These are phyloP conservation scores for Penicillium robsamsonii DNA, from an alignment of 495 filamentous ascomycete species.

Conservation along the genomic window DNA sequence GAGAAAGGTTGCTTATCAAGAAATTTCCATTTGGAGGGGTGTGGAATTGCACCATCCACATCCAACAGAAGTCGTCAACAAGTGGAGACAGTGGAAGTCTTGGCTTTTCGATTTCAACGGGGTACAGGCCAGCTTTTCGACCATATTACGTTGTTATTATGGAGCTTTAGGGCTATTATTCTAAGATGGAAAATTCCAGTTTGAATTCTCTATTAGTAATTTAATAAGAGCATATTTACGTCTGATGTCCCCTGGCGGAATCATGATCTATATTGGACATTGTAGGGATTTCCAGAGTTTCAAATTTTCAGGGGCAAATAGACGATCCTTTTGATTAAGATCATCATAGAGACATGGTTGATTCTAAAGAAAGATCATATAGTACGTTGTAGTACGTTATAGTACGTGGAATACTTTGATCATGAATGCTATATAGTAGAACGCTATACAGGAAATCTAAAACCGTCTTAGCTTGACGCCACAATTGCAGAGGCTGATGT, in stretches of 20 bases:
- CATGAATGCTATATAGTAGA: no score
- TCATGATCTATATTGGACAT: background rate
- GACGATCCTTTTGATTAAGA: constrained; percentile 1
- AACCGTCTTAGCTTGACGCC: constrained; percentile 3
- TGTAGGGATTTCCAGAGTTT: constrained; percentile 6
- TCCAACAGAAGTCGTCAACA: constrained; percentile 25
- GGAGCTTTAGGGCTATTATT: background rate
- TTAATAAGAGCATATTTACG: no score
- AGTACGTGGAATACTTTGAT: no score
- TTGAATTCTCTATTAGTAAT: no score
- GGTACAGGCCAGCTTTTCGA: background rate
- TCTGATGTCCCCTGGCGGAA: no score
- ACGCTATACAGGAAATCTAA: background rate
- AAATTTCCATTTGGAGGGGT: constrained; percentile 6
- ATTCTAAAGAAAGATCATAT: background rate
- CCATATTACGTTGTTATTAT: background rate
- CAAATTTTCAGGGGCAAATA: constrained; percentile 30
- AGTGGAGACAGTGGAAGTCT: constrained; percentile 25
- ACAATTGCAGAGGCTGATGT: background rate
- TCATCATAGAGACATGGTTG: background rate
- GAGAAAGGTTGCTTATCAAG: constrained; percentile 8
- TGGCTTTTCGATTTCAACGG: constrained; percentile 12
- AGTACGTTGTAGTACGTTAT: no score
- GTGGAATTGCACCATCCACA: background rate
- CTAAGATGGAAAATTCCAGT: background rate